A percentile compares a stretch with the other conserved stretches of the same genome.
phyloP scores from a whole-genome alignment of 2,329 filamentous ascomycete genomes.

The Pezicula carpinea region DNA sequence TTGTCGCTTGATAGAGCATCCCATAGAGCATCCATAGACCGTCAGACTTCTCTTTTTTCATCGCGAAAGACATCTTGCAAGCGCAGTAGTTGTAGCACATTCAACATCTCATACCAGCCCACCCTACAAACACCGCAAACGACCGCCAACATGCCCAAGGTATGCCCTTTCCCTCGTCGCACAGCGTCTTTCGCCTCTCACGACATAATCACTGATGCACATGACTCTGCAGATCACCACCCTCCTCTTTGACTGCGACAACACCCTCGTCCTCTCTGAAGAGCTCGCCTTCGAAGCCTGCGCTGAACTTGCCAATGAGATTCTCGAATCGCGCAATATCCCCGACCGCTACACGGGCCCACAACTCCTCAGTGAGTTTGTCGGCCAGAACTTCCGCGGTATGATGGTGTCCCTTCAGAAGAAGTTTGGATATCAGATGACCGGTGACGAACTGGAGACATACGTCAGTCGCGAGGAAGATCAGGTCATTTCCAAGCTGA shows the following conservation, averaged over 20 bases:
- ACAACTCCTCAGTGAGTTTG: slow-evolving; percentile 77
- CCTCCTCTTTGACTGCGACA: slow-evolving; percentile 76
- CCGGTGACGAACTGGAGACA: slow-evolving; percentile 60
- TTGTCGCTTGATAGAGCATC: no score
- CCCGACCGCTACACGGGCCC: slow-evolving; percentile 69
- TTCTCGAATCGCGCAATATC: slow-evolving; percentile 64
- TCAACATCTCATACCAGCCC: not conserved
- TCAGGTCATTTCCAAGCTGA: slow-evolving; percentile 76
- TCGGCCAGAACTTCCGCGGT: slow-evolving; percentile 91
- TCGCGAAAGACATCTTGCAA: not conserved
- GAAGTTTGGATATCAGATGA: slow-evolving; percentile 70
- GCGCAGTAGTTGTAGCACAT: not conserved
- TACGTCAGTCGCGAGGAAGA: slow-evolving; percentile 79
- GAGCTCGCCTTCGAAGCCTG: slow-evolving; percentile 88
- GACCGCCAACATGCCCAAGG: not conserved
- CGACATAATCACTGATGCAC: not conserved
- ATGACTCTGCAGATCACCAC: slow-evolving; percentile 53
- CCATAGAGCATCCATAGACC: no score
- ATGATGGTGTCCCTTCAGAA: slow-evolving; percentile 77
- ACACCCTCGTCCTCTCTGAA: slow-evolving; percentile 91
- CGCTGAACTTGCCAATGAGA: slow-evolving; percentile 82
- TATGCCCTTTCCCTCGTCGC: not conserved
- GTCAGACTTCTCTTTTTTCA: not conserved
- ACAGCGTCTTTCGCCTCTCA: not conserved
- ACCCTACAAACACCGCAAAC: not conserved